These are phyloP conservation scores for Astraeus odoratus DNA, from an alignment of 768 basidiomycete species.

Conservation along the genomic window DNA sequence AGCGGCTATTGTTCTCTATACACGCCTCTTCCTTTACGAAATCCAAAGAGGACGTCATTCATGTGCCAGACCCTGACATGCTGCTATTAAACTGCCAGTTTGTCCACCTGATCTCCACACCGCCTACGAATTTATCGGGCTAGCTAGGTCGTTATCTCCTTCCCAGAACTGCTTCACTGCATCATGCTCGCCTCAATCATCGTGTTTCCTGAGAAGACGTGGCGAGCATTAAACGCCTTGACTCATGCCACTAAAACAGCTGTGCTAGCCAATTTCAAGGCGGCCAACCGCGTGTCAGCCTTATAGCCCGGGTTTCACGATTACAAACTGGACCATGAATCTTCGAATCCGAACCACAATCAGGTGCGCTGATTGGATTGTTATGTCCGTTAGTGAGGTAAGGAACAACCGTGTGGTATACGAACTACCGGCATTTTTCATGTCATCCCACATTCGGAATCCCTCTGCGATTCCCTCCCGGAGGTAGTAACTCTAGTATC, in stretches of 20 bases:
- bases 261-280: not conserved
- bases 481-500: not conserved
- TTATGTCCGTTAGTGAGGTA: slow-evolving; percentile 6
- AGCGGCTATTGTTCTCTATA: no score
- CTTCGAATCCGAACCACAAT: slow-evolving; percentile 1
- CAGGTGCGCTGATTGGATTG: slow-evolving; percentile 4
- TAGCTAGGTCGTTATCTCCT: slow-evolving; percentile 1
- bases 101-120: slow-evolving; percentile 1
- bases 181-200: not conserved
- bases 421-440: slow-evolving; percentile 1
- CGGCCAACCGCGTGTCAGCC: slow-evolving; percentile 1
- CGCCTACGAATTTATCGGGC: not conserved
- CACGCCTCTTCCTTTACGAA: slow-evolving; percentile 2
- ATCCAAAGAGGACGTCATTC: slow-evolving; percentile 3
- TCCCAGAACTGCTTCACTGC: slow-evolving; percentile 2
- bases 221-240: not conserved
- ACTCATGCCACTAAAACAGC: slow-evolving; percentile 1
- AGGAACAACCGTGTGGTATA: not conserved
- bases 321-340: not conserved
- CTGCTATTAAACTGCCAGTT: not conserved
- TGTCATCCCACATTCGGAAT: not conserved
- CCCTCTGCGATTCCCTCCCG: not conserved
- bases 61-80: slow-evolving; percentile 1
- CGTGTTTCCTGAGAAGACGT: not conserved
- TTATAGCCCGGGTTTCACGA: not conserved